A percentile compares a stretch with the other conserved stretches of the same genome.
These are phyloP conservation scores for Phallus indusiatus DNA, from an alignment of 768 basidiomycete genomes.

Conservation along the genomic window DNA sequence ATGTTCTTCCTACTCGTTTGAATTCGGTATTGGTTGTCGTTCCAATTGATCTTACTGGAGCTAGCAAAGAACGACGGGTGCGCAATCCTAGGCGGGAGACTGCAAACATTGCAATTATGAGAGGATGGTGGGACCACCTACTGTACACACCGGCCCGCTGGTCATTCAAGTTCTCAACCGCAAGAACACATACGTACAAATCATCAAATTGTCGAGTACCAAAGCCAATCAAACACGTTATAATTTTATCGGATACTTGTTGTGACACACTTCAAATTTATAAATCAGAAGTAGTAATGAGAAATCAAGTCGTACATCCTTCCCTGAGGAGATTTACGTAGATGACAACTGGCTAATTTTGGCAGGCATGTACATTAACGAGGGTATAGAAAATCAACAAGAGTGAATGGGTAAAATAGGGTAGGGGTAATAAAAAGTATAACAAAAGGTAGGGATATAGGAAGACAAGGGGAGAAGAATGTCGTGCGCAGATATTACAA, in stretches of 20 bases:
- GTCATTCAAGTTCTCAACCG: not conserved
- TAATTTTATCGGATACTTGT: no score
- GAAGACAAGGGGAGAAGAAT: not conserved
- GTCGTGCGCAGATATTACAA: constrained; percentile 4
- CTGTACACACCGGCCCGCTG: not conserved
- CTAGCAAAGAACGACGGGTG: not conserved
- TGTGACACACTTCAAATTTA: no score
- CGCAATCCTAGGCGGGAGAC: not conserved
- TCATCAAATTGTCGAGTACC: no score
- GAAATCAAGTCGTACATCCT: not conserved
- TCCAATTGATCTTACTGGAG: not conserved
- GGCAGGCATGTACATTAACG: constrained; percentile 6
- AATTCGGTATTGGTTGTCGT: not conserved
- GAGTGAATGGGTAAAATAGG: not conserved
- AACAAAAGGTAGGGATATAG: not conserved
- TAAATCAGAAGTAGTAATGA: no score
- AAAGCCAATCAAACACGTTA: no score
- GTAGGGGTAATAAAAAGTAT: not conserved
- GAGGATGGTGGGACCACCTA: not conserved
- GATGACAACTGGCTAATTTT: constrained; percentile 4
- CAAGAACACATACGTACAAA: no score
- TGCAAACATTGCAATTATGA: not conserved
- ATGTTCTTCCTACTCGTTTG: constrained; percentile 30
- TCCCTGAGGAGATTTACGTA: not conserved
- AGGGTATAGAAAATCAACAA: constrained; percentile 7